Percentiles rank a stretch among this genome's conserved stretches.
phyloP scores from a whole-genome alignment of 768 basidiomycete species.

The Naganishia antarctica region DNA sequence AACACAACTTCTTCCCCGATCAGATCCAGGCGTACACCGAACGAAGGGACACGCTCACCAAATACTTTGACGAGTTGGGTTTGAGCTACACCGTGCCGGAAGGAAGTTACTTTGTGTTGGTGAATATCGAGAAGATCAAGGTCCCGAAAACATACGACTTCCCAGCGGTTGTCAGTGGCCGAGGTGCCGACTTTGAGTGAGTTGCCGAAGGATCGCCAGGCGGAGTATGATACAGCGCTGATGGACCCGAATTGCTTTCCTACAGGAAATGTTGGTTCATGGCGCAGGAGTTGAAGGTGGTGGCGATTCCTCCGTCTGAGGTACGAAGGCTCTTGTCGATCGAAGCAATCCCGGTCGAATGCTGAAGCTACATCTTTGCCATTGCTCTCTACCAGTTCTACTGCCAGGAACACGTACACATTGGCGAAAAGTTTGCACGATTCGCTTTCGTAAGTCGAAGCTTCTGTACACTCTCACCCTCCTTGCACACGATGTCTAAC shows the following conservation, averaged over 20 bases:
- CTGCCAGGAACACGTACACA: slow-evolving; percentile 73
- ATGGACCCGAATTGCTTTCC: slow-evolving; percentile 11
- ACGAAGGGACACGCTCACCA: slow-evolving; percentile 66
- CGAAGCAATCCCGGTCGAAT: neutral
- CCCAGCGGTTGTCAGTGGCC: slow-evolving; percentile 66
- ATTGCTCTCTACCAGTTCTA: slow-evolving; percentile 63
- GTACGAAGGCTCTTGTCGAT: slow-evolving; percentile 52
- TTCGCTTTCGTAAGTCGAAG: slow-evolving; percentile 60
- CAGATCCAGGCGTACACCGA: slow-evolving; percentile 75
- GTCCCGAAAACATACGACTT: slow-evolving; percentile 80
- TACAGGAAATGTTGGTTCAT: slow-evolving; percentile 90
- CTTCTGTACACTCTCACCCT: neutral
- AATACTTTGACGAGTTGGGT: slow-evolving; percentile 76
- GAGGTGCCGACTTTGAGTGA: slow-evolving; percentile 82
- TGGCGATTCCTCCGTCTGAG: slow-evolving; percentile 91
- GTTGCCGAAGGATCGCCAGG: slow-evolving; percentile 28
- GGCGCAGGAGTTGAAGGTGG: slow-evolving; percentile 81
- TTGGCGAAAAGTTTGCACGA: slow-evolving; percentile 79
- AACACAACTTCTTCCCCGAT: slow-evolving; percentile 69
- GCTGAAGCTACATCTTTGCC: neutral
- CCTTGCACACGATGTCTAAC: neutral
- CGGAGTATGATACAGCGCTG: neutral
- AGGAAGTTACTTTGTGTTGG: slow-evolving; percentile 82
- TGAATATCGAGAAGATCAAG: slow-evolving; percentile 55
- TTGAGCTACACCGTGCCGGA: slow-evolving; percentile 81